phyloP scores from a whole-genome alignment of 2,329 filamentous ascomycete species.

The Aspergillus niger region DNA sequence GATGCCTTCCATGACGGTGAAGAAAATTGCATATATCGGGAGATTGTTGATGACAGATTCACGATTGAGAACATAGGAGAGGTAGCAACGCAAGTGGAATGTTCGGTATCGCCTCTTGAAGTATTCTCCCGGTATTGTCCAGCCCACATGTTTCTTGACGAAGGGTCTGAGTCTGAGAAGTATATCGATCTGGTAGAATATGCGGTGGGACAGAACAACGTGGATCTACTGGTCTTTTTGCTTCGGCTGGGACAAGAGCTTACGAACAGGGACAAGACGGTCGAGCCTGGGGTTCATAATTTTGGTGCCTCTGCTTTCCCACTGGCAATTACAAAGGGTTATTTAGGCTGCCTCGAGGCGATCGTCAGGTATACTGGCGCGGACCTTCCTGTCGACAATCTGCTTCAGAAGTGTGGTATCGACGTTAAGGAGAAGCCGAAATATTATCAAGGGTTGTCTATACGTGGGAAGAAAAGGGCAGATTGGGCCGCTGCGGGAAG shows the following conservation, averaged over 20 bases:
- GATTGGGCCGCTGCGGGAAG: constrained; percentile 73
- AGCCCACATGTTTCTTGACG: constrained; percentile 28
- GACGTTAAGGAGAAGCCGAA: constrained; percentile 65
- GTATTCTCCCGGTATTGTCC: constrained; percentile 51
- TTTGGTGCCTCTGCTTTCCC: constrained; percentile 36
- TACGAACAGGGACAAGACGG: constrained; percentile 11
- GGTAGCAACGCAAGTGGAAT: constrained; percentile 68
- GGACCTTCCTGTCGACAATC: constrained; percentile 67
- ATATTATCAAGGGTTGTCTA: constrained; percentile 75
- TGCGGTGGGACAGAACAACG: constrained; percentile 57
- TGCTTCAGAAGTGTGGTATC: constrained; percentile 67
- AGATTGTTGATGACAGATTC: constrained; percentile 66
- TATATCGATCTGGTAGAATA: constrained; percentile 40
- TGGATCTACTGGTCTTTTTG: constrained; percentile 57
- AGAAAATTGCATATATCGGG: constrained; percentile 40
- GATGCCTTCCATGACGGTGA: constrained; percentile 20
- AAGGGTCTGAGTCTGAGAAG: neutral
- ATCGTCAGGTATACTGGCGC: constrained; percentile 68
- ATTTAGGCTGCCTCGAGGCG: constrained; percentile 45
- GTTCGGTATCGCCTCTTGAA: constrained; percentile 56
- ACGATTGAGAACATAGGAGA: constrained; percentile 77
- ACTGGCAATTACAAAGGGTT: constrained; percentile 48
- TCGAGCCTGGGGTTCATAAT: constrained; percentile 8
- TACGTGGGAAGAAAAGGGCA: constrained; percentile 71
- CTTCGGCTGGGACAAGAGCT: constrained; percentile 52